phyloP scores from a whole-genome alignment of 495 filamentous ascomycete species.

The Rhypophila decipiens region DNA sequence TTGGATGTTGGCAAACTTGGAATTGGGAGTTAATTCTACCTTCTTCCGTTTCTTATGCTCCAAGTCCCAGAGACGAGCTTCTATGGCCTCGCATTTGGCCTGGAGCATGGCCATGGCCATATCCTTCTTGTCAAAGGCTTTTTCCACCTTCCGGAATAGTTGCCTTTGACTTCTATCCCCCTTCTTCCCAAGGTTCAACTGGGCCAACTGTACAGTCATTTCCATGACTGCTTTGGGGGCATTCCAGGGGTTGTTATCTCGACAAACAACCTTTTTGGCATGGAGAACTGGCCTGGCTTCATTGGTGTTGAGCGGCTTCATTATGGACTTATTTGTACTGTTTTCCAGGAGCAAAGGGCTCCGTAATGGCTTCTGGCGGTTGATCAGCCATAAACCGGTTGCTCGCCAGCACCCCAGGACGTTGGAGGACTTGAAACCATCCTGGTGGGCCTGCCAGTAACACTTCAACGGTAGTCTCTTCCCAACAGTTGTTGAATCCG shows the following conservation, averaged over 20 bases:
- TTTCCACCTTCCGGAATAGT: not conserved
- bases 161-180: not conserved
- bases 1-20: not conserved
- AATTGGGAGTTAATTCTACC: not conserved
- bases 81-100: not conserved
- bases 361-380: not conserved
- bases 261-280: not conserved
- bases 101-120: not conserved
- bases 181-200: not conserved
- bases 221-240: not conserved
- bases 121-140: not conserved
- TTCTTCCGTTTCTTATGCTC: not conserved
- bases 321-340: not conserved
- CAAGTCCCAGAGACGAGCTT: not conserved
- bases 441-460: not conserved
- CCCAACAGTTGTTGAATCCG: not conserved
- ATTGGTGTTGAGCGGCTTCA: not conserved
- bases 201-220: not conserved
- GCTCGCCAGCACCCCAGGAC: not conserved
- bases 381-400: not conserved
- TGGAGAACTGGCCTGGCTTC: not conserved
- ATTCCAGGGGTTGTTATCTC: not conserved
- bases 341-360: not conserved
- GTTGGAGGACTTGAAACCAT: not conserved
- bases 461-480: not conserved